Conservation (phyloP, 495 filamentous ascomycete species). For the Choiromyces venosus region DNA sequence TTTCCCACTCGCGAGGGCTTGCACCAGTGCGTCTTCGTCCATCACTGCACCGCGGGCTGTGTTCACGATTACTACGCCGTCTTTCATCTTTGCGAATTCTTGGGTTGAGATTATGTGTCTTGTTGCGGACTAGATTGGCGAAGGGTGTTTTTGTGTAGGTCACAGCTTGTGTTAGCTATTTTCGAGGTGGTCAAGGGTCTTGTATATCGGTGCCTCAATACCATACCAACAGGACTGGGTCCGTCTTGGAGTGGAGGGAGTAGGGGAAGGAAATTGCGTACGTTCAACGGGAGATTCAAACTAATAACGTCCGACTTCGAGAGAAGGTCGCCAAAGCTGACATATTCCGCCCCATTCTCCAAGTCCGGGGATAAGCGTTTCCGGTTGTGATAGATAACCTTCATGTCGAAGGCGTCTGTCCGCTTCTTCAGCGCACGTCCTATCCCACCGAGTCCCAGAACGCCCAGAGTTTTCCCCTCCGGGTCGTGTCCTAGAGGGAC, state of each 20-base stretch:
- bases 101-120: slow-evolving; percentile 61
- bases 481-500: slow-evolving; percentile 60
- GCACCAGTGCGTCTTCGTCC: slow-evolving; percentile 69
- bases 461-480: slow-evolving; percentile 60
- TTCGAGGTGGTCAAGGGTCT: background rate
- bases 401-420: slow-evolving; percentile 64
- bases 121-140: slow-evolving; percentile 45
- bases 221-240: background rate
- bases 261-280: slow-evolving; percentile 19
- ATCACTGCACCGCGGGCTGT: slow-evolving; percentile 75
- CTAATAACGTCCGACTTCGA: slow-evolving; percentile 66
- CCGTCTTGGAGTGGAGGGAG: background rate
- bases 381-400: slow-evolving; percentile 67
- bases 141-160: background rate
- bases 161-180: background rate
- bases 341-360: slow-evolving; percentile 60
- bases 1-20: slow-evolving; percentile 62
- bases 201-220: background rate
- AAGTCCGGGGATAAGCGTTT: slow-evolving; percentile 51
- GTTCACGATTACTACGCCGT: slow-evolving; percentile 73
- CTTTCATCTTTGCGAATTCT: slow-evolving; percentile 66
- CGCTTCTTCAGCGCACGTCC: slow-evolving; percentile 68
- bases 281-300: slow-evolving; percentile 67
- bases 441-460: slow-evolving; percentile 85
- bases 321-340: slow-evolving; percentile 64